phyloP scores from a whole-genome alignment of 1,284 basidiomycete genomes.

The Psilocybe mexicana region DNA sequence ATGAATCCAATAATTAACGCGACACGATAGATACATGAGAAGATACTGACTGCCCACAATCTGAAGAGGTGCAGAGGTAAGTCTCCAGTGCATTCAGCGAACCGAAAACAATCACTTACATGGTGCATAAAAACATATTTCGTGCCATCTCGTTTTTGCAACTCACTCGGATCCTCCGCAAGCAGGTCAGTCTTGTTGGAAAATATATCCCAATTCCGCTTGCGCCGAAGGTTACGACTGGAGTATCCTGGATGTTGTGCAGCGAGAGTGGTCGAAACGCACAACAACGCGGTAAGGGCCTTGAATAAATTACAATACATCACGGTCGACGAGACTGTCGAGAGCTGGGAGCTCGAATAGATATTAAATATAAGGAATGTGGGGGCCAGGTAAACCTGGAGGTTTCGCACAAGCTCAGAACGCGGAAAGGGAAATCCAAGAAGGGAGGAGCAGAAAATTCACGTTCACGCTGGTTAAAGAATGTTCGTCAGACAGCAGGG shows the following conservation, averaged over 20 bases:
- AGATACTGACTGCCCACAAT: conserved; percentile 45
- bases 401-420: not conserved
- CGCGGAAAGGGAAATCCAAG: not conserved
- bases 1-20: not conserved
- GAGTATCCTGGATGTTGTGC: not conserved
- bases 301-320: conserved; percentile 7
- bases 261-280: conserved; percentile 1
- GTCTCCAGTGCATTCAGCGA: not conserved
- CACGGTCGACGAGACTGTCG: not conserved
- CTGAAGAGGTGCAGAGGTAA: conserved; percentile 23
- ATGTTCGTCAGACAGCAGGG: not conserved
- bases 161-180: conserved; percentile 24
- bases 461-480: not conserved
- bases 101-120: conserved; percentile 28
- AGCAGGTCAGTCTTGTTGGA: conserved; percentile 15
- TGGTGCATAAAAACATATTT: conserved; percentile 52
- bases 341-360: conserved; percentile 12
- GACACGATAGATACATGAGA: conserved; percentile 1
- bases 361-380: conserved; percentile 1
- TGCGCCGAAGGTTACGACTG: conserved; percentile 4
- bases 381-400: conserved; percentile 1
- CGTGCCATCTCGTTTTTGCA: conserved; percentile 36
- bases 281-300: not conserved
- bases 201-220: conserved; percentile 15
- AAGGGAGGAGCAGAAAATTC: not conserved